Conservation (phyloP, 2,329 filamentous ascomycete species). For the Ceratocystis albifundus region DNA sequence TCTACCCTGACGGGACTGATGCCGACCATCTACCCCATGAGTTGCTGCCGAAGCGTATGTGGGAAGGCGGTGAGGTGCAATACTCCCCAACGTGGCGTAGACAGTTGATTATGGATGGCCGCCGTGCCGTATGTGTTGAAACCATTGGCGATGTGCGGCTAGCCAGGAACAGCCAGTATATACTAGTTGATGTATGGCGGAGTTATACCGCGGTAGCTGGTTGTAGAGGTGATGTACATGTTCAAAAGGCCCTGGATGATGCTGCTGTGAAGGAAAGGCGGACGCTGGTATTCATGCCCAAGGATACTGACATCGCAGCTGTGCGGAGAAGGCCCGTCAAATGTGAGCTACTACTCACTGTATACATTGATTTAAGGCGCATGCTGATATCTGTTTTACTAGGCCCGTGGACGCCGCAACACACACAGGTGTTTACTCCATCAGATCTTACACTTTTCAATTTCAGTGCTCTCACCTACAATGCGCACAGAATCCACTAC, state of each 20-base stretch:
- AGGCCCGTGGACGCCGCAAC: slow-evolving; percentile 12
- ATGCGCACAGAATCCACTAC: slow-evolving; percentile 87
- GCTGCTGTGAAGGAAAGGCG: slow-evolving; percentile 38
- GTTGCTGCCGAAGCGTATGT: slow-evolving; percentile 67
- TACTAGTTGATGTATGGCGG: slow-evolving; percentile 43
- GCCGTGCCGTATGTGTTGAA: slow-evolving; percentile 37
- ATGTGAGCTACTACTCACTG: slow-evolving; percentile 25
- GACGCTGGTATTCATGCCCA: slow-evolving; percentile 43
- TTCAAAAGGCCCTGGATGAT: slow-evolving; percentile 21
- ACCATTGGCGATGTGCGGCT: slow-evolving; percentile 33
- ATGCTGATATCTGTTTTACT: neutral
- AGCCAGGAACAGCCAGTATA: slow-evolving; percentile 30
- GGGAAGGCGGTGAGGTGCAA: slow-evolving; percentile 67
- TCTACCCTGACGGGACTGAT: slow-evolving; percentile 79
- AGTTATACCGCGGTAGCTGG: slow-evolving; percentile 32
- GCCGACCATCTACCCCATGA: slow-evolving; percentile 54
- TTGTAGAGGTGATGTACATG: neutral
- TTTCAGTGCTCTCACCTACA: slow-evolving; percentile 83
- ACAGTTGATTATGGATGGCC: slow-evolving; percentile 33
- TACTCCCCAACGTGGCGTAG: slow-evolving; percentile 35
- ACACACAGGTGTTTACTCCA: slow-evolving; percentile 46
- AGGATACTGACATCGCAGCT: slow-evolving; percentile 25
- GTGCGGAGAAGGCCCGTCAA: slow-evolving; percentile 26
- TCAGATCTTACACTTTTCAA: slow-evolving; percentile 67
- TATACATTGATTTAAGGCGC: neutral